Conservation (phyloP, 2,329 filamentous ascomycete genomes). For the Thielaviopsis punctulata region DNA sequence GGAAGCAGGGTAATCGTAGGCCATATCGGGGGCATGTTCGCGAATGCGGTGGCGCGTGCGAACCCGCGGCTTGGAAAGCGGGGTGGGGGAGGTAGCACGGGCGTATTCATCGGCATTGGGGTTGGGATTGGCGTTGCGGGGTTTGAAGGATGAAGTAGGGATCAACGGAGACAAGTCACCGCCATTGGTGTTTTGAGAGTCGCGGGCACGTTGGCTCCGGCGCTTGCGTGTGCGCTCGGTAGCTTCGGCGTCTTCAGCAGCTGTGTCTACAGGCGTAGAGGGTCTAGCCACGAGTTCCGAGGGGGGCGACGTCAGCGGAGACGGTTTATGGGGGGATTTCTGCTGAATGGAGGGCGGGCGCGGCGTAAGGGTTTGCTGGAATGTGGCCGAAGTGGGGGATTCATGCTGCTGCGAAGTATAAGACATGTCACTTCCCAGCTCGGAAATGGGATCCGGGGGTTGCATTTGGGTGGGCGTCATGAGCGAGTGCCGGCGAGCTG, state of each 20-base stretch:
- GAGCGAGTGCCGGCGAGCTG: background rate
- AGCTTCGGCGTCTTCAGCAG: constrained; percentile 10
- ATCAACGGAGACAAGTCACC: constrained; percentile 11
- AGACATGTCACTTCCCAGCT: constrained; percentile 3
- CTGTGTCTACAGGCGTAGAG: constrained; percentile 3
- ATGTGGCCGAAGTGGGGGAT: constrained; percentile 11
- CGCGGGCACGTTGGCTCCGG: constrained; percentile 7
- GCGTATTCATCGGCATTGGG: constrained; percentile 2
- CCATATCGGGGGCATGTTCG: constrained; percentile 5
- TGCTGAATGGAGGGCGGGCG: constrained; percentile 6
- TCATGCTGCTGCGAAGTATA: constrained; percentile 1
- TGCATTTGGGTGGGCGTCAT: background rate
- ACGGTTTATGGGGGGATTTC: background rate
- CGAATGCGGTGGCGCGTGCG: constrained; percentile 10
- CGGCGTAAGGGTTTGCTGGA: constrained; percentile 9
- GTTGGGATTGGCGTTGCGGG: background rate
- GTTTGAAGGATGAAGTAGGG: constrained; percentile 6
- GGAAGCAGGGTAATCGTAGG: background rate
- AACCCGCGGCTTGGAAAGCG: constrained; percentile 4
- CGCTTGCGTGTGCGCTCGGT: constrained; percentile 9
- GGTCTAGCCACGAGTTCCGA: constrained; percentile 1
- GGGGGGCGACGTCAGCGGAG: background rate
- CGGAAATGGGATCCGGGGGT: background rate
- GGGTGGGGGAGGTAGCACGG: constrained; percentile 3
- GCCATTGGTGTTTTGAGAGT: constrained; percentile 2